These are phyloP conservation scores for Neonectria hederae DNA, from an alignment of 2,329 filamentous ascomycete genomes.

Conservation along the genomic window DNA sequence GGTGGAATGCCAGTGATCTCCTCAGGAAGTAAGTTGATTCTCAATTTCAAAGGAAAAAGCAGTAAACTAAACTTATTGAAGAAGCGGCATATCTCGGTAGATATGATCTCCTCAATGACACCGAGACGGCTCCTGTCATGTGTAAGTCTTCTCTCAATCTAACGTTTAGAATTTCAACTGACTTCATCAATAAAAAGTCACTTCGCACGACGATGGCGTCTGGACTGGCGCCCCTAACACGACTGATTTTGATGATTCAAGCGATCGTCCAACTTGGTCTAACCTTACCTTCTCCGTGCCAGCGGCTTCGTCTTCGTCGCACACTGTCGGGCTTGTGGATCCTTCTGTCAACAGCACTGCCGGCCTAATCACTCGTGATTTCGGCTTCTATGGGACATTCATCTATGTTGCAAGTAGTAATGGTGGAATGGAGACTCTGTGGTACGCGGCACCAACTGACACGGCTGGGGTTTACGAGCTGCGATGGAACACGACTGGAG, in stretches of 20 bases:
- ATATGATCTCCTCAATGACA: constrained; percentile 5
- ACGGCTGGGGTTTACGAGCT: constrained; percentile 14
- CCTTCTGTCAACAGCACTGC: neutral
- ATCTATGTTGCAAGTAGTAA: neutral
- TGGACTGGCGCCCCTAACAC: constrained; percentile 24
- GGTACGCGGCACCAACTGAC: constrained; percentile 17
- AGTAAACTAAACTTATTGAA: neutral
- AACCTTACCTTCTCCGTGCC: constrained; percentile 15
- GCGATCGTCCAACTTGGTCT: constrained; percentile 20
- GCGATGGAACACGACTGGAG: constrained; percentile 21
- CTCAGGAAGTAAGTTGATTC: constrained; percentile 5
- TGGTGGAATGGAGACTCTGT: constrained; percentile 7
- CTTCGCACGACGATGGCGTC: neutral
- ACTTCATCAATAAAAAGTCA: constrained; percentile 12
- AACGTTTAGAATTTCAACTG: neutral
- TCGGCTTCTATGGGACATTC: constrained; percentile 19
- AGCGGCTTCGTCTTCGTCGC: constrained; percentile 12
- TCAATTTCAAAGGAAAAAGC: neutral
- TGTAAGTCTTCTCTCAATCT: constrained; percentile 12
- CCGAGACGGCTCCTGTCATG: constrained; percentile 23
- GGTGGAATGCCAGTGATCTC: constrained; percentile 16
- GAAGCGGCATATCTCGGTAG: constrained; percentile 19
- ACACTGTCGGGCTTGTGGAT: constrained; percentile 13
- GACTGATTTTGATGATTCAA: constrained; percentile 3
- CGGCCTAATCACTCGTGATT: neutral